Evolutionary conservation across 2,329 filamentous ascomycete species (phyloP), one percentile per base, ranked within the genome.

Genomic region (Fusarium subtropicale): DNA sequence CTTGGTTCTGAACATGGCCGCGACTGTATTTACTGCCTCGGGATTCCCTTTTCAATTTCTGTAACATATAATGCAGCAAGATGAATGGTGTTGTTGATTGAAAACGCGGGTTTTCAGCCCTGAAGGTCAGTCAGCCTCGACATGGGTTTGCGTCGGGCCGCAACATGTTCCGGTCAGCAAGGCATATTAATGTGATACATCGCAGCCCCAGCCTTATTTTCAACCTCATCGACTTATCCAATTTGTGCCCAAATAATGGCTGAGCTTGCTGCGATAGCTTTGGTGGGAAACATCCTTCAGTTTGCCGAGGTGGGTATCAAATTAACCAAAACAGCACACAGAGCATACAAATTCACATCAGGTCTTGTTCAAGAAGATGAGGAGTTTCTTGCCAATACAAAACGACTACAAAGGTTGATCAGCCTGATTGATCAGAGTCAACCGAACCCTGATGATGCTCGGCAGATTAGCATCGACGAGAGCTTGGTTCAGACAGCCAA

Each of bases 221-320:
- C 22, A 26, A 15, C 16, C 5, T 12, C 4, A 12, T 8, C 5
- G 10, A 24, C 10, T 18, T 15, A 3, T 7, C 7, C 5, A 26
- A 1, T 7, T n/a, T 4, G 2, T 13, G 0, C 10, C 4, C 6
- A 1, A 5, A 2, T 2, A 1, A 36, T 50, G 47, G 47, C 47
- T 11, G 31, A 50, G 36, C 3, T 50, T 6, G 47, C 47, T 26
- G 31, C 46, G 11, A 50, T 50, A 7, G 46, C 46, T 5, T 13
- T 50, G 22, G 46, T 50, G 0, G 46, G 46, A 7, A 50, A 50
- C 4, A 50, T 50, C 9, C 20, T 50, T 2, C 46, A 36, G 7
- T 50, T 50, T 13, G 46, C 22, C 5, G 46, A 50, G 18, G 16
- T 36, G 8, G 46, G 46, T 1, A 50, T 50, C 16, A 50, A 50